Conservation (phyloP, 208 protist genomes). For the Leishmania aethiopica region DNA sequence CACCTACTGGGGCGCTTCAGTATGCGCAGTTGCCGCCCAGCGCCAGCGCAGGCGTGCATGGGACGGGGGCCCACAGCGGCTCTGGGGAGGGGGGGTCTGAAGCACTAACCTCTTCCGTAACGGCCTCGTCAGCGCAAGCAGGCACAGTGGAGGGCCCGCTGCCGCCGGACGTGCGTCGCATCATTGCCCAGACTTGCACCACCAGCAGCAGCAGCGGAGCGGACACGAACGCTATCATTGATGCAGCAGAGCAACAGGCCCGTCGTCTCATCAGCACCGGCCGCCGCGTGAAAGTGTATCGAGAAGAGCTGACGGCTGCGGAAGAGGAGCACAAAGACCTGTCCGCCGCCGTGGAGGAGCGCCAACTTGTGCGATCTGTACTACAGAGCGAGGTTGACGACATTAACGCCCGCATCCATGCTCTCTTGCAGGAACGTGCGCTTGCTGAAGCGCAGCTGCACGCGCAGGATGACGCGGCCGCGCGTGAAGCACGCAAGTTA, state of each 20-base stretch:
- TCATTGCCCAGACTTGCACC: constrained; percentile 56
- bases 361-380: constrained; percentile 44
- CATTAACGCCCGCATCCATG: constrained; percentile 63
- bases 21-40: background rate
- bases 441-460: constrained; percentile 71
- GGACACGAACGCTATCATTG: constrained; percentile 13
- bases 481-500: constrained; percentile 52
- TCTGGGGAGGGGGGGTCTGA: background rate
- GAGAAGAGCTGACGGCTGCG: constrained; percentile 74
- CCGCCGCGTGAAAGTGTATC: constrained; percentile 78
- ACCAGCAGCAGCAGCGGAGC: background rate
- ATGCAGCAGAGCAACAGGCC: constrained; percentile 74
- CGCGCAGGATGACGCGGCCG: constrained; percentile 34
- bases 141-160: constrained; percentile 63
- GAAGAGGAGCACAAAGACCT: constrained; percentile 68
- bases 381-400: constrained; percentile 57
- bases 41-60: background rate
- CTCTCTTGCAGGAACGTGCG: constrained; percentile 59
- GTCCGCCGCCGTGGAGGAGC: constrained; percentile 46
- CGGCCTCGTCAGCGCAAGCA: background rate
- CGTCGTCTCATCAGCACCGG: constrained; percentile 79
- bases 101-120: constrained; percentile 1
- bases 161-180: constrained; percentile 70
- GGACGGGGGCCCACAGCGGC: background rate
- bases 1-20: background rate